Percentiles rank a stretch among this genome's conserved stretches.
These are phyloP conservation scores for Salix brachista DNA, from an alignment of 345 rosid species.

Conservation along the genomic window DNA sequence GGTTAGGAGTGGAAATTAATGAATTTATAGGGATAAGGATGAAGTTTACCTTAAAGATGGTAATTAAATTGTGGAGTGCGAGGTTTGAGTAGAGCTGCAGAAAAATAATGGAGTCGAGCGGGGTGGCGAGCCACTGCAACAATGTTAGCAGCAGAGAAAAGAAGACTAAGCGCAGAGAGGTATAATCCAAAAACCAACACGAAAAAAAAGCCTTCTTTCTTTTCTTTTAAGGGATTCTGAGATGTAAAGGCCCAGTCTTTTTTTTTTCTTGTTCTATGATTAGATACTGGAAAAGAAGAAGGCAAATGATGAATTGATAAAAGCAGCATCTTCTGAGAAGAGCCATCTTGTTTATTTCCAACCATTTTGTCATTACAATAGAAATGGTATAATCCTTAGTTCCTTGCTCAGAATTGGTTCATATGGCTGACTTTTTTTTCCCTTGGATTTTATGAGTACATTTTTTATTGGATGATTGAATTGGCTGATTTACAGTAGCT, in stretches of 20 bases:
- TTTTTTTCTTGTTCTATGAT: background rate
- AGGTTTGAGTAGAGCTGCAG: background rate
- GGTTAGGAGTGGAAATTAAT: background rate
- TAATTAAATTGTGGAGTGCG: background rate
- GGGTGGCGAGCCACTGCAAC: background rate
- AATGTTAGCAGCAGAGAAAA: background rate
- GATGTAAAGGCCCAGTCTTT: background rate
- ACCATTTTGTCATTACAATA: slow-evolving; percentile 45
- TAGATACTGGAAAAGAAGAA: slow-evolving; percentile 71
- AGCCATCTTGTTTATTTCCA: slow-evolving; percentile 67
- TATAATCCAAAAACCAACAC: background rate
- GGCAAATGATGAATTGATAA: slow-evolving; percentile 47
- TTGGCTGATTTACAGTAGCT: background rate
- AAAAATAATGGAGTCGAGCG: background rate
- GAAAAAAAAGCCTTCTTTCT: background rate
- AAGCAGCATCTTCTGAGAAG: slow-evolving; percentile 50
- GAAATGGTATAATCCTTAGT: slow-evolving; percentile 42
- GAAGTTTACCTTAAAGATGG: background rate
- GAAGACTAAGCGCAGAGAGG: slow-evolving; percentile 14
- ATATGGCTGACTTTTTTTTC: no score
- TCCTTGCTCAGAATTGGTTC: background rate
- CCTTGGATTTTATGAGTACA: background rate
- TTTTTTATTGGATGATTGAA: background rate
- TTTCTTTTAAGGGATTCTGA: background rate
- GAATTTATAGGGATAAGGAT: no score